phyloP scores from a whole-genome alignment of 352 stramenopile species.

The Phytopythium litorale region DNA sequence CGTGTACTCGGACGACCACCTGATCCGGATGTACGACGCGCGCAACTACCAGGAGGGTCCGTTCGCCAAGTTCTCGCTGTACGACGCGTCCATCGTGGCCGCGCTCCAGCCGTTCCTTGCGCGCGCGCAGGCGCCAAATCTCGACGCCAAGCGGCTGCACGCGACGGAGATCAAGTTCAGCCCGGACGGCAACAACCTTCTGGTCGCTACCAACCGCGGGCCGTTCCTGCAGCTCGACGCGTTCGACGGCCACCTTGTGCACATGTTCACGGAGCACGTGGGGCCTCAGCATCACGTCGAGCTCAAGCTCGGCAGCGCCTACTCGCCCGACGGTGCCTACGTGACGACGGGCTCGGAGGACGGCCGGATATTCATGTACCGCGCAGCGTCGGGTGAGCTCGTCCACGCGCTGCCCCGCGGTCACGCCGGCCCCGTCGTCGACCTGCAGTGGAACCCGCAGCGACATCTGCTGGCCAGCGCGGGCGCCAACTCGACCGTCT shows the following conservation, averaged over 20 bases:
- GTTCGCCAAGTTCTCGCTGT: conserved; percentile 87
- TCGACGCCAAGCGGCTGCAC: conserved; percentile 62
- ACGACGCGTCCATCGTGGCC: conserved; percentile 62
- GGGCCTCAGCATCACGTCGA: conserved; percentile 24
- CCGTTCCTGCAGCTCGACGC: conserved; percentile 82
- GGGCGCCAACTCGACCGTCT: conserved; percentile 67
- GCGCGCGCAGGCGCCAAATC: conserved; percentile 38
- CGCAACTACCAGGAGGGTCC: conserved; percentile 85
- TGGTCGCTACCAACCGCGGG: conserved; percentile 78
- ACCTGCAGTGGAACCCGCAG: conserved; percentile 83
- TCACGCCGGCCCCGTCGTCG: conserved; percentile 58
- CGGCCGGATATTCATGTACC: conserved; percentile 72
- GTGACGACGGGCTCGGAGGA: conserved; percentile 70
- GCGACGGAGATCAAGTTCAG: conserved; percentile 82
- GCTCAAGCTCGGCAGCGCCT: conserved; percentile 54
- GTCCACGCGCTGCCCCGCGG: conserved; percentile 50
- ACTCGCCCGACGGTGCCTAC: conserved; percentile 75
- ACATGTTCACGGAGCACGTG: conserved; percentile 63
- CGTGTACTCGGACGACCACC: conserved; percentile 80
- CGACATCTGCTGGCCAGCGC: conserved; percentile 73
- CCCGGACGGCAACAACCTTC: conserved; percentile 78
- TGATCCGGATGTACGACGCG: conserved; percentile 88
- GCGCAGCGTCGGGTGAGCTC: conserved; percentile 47
- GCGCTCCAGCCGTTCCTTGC: conserved; percentile 64
- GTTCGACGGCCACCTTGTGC: conserved; percentile 78